Base-by-base conservation (phyloP, 148 eudicot species). In the Bassia scoparia region DNA sequence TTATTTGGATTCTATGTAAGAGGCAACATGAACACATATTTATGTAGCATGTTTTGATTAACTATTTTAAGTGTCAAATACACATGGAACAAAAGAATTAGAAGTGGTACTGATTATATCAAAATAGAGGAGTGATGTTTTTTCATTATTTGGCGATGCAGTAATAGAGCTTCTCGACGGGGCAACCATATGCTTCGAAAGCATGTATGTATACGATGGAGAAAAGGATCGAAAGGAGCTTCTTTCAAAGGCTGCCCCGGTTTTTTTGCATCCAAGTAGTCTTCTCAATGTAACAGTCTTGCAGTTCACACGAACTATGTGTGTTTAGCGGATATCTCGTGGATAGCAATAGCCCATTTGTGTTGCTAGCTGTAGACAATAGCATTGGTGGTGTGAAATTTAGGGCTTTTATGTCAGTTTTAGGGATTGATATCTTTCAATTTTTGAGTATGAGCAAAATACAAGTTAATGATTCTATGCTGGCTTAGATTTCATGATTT, bases 151-250 rank as follows among this genome's bases (percentile, higher is more conserved):
- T 21, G n/a, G n/a, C n/a, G 11, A 24, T 78, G 54, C 77, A 84
- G 87, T 84, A 27, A 56, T 84, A 7, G 97, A 94, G 84, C 96
- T 58, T 84, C 88, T 43, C 86, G 97, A 74, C 84, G 78, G 71
- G 98, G 97, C n/a, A n/a, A 23, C 71, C 87, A 48, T 94, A 87
- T 76, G 61, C 89, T 71, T 53, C 18, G 90, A 88, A 11, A 97
- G 91, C 79, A 94, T 94, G 98, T n/a, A n/a, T n/a, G 74, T 94
- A 43, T 72, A n/a, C 59, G 35, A 87, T 94, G 93, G 98, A n/a
- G 97, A 44, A 83, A 86, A 56, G 98, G 98, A 97, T 35, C 97
- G 98, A 33, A 70, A 91, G 63, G 98, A 94, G 81, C 96, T 94
- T 61, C 96, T 89, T 35, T 80, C 87, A 17, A 81, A 76, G 48